Evolutionary conservation across 2,329 filamentous ascomycete species (phyloP), one percentile per base, ranked within the genome.

Genomic region (Exophiala viscosa): DNA sequence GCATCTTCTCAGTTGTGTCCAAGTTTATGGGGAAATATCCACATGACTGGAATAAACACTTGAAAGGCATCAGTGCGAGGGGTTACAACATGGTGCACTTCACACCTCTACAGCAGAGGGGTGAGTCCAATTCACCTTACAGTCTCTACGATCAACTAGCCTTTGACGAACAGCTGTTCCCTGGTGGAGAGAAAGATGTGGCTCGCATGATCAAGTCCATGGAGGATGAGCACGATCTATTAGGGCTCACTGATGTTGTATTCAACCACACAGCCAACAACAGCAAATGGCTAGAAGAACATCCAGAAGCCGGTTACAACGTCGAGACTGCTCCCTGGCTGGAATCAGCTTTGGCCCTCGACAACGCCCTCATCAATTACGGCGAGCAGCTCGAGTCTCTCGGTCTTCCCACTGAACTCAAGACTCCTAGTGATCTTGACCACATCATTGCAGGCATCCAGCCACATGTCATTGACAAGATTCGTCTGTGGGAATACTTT

Each of bases 21-120:
- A 99, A 99, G 73, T 96, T 96, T 73, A 95, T 99, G 89, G 93
- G 93, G 58, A 85, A 86, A 66, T 96, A 93, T 66, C 90, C 92
- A 0, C 78, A 78, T 13, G 88, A 96, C 65, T 99, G 92, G 91
- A 84, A 96, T 67, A 86, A 83, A 46, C 92, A 97, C 68, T 75
- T 99, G 52, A 80, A 81, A 51, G 91, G 93, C 23, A 96, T 99
- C 68, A 88, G 88, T 67, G 83, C 88, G 64, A 82, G 93, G 56
- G 91, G 91, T 41, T 99, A 99, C 78, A 99, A 99, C 73, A 96
- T 97, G 90, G 84, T 99, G 55, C 93, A 99, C 70, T 99, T 99
- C 70, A 96, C 93, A 1, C 93, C 93, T 8, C 76, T 99, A 60
- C 93, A 95, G 78, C 79, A 87, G 53, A 85, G 93, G 54, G 93